phyloP scores from a whole-genome alignment of 1,139 yeast species.

The Petasospora rhodanensis region DNA sequence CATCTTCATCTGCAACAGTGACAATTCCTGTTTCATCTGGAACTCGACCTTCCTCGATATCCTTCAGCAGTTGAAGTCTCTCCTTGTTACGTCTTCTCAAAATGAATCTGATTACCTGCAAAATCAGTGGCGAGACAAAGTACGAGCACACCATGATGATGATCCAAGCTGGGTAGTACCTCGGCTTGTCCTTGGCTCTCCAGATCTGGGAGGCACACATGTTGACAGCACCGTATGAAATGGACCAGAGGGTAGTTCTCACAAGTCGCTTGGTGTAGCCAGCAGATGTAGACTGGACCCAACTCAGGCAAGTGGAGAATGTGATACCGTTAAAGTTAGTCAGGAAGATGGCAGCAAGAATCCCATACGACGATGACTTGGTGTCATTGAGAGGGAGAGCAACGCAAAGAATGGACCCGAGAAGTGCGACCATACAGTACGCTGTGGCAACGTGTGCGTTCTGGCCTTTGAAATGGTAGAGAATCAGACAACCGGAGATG shows the following conservation, averaged over 20 bases:
- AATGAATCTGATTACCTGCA: constrained; percentile 29
- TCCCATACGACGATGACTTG: too few relatives aligned
- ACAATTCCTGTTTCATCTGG: constrained; percentile 24
- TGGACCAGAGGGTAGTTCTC: constrained; percentile 24
- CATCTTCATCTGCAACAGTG: constrained; percentile 28
- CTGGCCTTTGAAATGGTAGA: constrained; percentile 17
- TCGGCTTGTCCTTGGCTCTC: constrained; percentile 23
- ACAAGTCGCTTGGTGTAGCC: constrained; percentile 29
- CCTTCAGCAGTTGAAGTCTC: constrained; percentile 19
- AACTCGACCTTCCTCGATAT: constrained; percentile 13
- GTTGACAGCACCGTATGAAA: constrained; percentile 25
- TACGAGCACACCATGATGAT: constrained; percentile 32
- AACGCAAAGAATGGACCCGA: constrained; percentile 31
- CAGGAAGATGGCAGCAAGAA: constrained; percentile 29
- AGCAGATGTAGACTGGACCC: constrained; percentile 26
- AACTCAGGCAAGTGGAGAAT: constrained; percentile 23
- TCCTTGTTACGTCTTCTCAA: constrained; percentile 31
- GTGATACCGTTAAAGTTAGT: constrained; percentile 19
- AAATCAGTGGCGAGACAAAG: constrained; percentile 29
- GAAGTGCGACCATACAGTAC: constrained; percentile 23
- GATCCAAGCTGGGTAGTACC: constrained; percentile 30
- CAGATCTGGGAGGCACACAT: constrained; percentile 28
- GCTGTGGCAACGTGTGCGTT: constrained; percentile 21
- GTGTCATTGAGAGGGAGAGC: constrained; percentile 27
- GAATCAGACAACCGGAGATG: constrained; percentile 19